Conservation (phyloP, 495 filamentous ascomycete genomes). For the Penicillium manginii region DNA sequence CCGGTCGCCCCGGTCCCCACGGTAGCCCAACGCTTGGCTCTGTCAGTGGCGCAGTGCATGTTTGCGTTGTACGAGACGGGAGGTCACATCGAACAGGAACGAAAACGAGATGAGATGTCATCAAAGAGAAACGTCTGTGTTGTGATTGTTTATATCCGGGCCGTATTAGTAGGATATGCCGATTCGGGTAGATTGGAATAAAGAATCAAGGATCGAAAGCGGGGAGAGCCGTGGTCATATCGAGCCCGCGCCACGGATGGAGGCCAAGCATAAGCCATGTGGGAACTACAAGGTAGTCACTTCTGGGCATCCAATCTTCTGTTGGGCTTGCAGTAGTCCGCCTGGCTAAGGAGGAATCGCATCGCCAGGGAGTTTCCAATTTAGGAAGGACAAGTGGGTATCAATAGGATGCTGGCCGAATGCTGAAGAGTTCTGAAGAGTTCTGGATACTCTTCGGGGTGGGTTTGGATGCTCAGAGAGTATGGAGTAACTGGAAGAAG, state of each 20-base stretch:
- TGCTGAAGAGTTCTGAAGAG: background rate
- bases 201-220: background rate
- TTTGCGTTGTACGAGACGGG: background rate
- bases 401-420: slow-evolving; percentile 1
- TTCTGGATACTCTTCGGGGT: too few species aligned
- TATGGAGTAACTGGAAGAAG: too few species aligned
- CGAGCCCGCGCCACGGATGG: background rate
- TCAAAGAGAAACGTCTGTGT: background rate
- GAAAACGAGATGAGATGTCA: background rate
- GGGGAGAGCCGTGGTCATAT: background rate
- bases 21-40: background rate
- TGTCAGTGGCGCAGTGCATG: background rate
- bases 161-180: background rate
- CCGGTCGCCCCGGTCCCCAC: slow-evolving; percentile 12
- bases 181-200: background rate
- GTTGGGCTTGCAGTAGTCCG: background rate
- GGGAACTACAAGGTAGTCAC: background rate
- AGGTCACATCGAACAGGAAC: background rate
- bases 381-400: slow-evolving; percentile 14
- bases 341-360: background rate
- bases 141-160: background rate
- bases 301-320: too few species aligned
- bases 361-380: slow-evolving; percentile 14
- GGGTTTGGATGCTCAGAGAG: background rate
- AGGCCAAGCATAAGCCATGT: slow-evolving; percentile 16